Conservation (phyloP, 2,329 filamentous ascomycete species). For the Paracamarosporium sp. region DNA sequence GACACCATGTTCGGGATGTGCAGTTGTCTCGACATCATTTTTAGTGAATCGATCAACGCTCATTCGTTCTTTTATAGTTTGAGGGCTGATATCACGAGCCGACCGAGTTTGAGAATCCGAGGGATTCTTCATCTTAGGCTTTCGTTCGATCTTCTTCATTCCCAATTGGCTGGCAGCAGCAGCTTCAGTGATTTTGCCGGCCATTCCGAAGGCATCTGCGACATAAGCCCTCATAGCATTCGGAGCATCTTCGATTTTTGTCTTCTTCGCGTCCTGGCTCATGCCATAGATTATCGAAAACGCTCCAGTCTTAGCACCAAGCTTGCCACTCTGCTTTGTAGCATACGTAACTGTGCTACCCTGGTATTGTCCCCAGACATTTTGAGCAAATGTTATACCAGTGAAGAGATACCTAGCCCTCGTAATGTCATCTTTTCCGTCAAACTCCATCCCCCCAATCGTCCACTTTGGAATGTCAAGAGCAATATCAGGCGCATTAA, state of each 20-base stretch:
- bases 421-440: conserved; percentile 1
- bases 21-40: neutral
- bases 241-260: conserved; percentile 12
- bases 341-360: conserved; percentile 21
- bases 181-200: conserved; percentile 27
- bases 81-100: too few species aligned
- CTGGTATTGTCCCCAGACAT: conserved; percentile 20
- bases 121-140: conserved; percentile 14
- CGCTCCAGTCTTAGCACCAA: conserved; percentile 29
- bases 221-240: conserved; percentile 24
- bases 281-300: conserved; percentile 24
- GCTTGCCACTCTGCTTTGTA: conserved; percentile 34
- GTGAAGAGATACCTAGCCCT: conserved; percentile 34
- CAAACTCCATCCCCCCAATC: conserved; percentile 20
- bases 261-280: neutral
- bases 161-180: conserved; percentile 21
- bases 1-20: neutral
- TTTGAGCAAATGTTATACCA: conserved; percentile 36
- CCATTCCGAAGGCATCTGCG: conserved; percentile 23
- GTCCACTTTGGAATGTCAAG: conserved; percentile 39
- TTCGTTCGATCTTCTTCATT: conserved; percentile 8
- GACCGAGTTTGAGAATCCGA: neutral
- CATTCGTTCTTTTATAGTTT: neutral
- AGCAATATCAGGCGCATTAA: conserved; percentile 35
- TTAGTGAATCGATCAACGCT: neutral